A percentile compares a stretch with the other conserved stretches of the same genome.
Evolutionary conservation across 495 filamentous ascomycete genomes (phyloP).

Genomic region (Podospora appendiculata): DNA sequence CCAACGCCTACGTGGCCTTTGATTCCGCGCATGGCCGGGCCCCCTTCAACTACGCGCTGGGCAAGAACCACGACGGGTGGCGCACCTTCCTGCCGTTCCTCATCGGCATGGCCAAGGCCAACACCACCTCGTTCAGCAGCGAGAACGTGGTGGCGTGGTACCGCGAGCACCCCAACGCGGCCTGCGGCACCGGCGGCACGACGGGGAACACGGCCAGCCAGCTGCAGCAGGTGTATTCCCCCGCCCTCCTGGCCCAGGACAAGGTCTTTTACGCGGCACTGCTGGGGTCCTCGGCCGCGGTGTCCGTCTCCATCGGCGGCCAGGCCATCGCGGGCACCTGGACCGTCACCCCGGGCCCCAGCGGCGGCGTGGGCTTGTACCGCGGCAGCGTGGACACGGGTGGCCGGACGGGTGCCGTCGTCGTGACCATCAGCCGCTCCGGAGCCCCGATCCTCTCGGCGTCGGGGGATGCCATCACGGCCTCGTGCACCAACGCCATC

Average conservation of each 20-base stretch:
- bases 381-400: conserved; percentile 11
- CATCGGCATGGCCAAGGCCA: conserved; percentile 10
- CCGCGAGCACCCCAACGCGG: conserved; percentile 8
- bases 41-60: conserved; percentile 11
- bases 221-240: conserved; percentile 6
- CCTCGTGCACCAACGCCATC: conserved; percentile 5
- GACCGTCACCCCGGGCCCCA: conserved; percentile 2
- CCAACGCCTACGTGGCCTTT: conserved; percentile 9
- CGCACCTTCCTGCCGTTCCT: conserved; percentile 16
- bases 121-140: not conserved
- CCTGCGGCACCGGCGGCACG: conserved; percentile 14
- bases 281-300: conserved; percentile 8
- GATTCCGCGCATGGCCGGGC: not conserved
- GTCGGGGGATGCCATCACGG: conserved; percentile 4
- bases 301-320: conserved; percentile 12
- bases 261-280: conserved; percentile 15
- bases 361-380: too few species aligned
- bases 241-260: conserved; percentile 11
- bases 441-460: conserved; percentile 5
- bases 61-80: conserved; percentile 16
- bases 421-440: conserved; percentile 8
- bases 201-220: conserved; percentile 10
- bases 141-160: conserved; percentile 5
- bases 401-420: conserved; percentile 10
- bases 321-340: conserved; percentile 2